These are phyloP conservation scores for Saccharomyces hybrid DNA, from an alignment of 1,139 yeast species.

Conservation along the genomic window DNA sequence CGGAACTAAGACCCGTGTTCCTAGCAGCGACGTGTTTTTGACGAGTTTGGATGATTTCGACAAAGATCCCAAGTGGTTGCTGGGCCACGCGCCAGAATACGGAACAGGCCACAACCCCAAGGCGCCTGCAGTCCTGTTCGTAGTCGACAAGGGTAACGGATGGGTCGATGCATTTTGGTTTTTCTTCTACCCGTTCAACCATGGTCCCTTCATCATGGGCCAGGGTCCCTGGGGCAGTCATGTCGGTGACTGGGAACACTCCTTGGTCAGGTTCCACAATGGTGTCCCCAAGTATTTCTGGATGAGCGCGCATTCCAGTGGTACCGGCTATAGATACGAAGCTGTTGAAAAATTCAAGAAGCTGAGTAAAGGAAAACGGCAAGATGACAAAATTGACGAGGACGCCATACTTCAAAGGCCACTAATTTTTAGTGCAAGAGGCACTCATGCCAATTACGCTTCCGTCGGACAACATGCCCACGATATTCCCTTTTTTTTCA, in stretches of 20 bases:
- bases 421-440: constrained; percentile 76
- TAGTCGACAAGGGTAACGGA: constrained; percentile 85
- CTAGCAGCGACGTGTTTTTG: constrained; percentile 38
- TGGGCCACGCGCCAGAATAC: constrained; percentile 62
- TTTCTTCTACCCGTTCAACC: constrained; percentile 81
- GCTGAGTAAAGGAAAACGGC: constrained; percentile 12
- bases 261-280: constrained; percentile 68
- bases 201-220: constrained; percentile 95
- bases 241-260: constrained; percentile 96
- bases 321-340: constrained; percentile 74
- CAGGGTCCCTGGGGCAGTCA: constrained; percentile 93
- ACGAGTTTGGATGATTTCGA: constrained; percentile 60
- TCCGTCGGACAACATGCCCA: constrained; percentile 93
- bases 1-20: constrained; percentile 14
- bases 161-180: constrained; percentile 87
- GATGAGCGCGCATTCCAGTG: constrained; percentile 99
- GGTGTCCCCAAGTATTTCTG: constrained; percentile 80
- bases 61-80: constrained; percentile 71
- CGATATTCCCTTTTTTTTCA: constrained; percentile 67
- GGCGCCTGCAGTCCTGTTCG: constrained; percentile 75
- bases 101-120: constrained; percentile 57
- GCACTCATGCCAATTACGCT: constrained; percentile 92
- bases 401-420: constrained; percentile 40
- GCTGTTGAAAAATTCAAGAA: constrained; percentile 59
- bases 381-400: constrained; percentile 8